Conservation (phyloP, 805 yeast species). For the Citeromyces nyonsensis region DNA sequence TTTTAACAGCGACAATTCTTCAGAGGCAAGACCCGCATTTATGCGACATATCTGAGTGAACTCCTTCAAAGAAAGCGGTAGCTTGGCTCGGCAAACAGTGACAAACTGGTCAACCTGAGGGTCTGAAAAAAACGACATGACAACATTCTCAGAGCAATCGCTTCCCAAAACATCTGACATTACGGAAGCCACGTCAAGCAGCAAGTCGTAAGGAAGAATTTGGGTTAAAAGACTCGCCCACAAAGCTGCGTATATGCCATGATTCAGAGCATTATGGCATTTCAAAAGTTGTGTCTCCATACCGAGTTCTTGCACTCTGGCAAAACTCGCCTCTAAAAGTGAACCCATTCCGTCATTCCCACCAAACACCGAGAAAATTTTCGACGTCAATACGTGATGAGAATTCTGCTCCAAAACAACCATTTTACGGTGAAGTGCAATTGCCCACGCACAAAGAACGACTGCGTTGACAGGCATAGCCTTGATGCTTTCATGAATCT, state of each 20-base stretch:
- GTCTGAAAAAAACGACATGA: slow-evolving; percentile 27
- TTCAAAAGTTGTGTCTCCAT: slow-evolving; percentile 28
- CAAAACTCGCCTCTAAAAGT: slow-evolving; percentile 1
- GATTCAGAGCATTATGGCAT: slow-evolving; percentile 24
- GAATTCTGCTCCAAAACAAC: slow-evolving; percentile 24
- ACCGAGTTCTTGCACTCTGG: slow-evolving; percentile 19
- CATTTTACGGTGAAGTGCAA: slow-evolving; percentile 35
- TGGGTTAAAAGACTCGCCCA: slow-evolving; percentile 26
- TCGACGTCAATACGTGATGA: too few relatives aligned
- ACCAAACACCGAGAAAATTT: too few relatives aligned
- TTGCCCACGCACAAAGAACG: slow-evolving; percentile 52
- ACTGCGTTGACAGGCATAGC: slow-evolving; percentile 26
- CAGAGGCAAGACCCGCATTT: slow-evolving; percentile 52
- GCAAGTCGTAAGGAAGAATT: slow-evolving; percentile 29
- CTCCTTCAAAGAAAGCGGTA: slow-evolving; percentile 51
- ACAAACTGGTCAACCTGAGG: slow-evolving; percentile 26
- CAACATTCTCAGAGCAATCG: slow-evolving; percentile 26
- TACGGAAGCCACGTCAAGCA: slow-evolving; percentile 26
- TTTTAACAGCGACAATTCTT: slow-evolving; percentile 38
- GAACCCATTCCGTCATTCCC: too few relatives aligned
- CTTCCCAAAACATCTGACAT: slow-evolving; percentile 24
- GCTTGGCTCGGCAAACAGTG: slow-evolving; percentile 50
- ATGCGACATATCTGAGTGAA: slow-evolving; percentile 44
- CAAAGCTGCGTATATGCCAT: slow-evolving; percentile 30
- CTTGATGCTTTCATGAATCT: slow-evolving; percentile 23